Base-by-base conservation (phyloP, 176 grass and related monocot species). In the Triticum aestivum region DNA sequence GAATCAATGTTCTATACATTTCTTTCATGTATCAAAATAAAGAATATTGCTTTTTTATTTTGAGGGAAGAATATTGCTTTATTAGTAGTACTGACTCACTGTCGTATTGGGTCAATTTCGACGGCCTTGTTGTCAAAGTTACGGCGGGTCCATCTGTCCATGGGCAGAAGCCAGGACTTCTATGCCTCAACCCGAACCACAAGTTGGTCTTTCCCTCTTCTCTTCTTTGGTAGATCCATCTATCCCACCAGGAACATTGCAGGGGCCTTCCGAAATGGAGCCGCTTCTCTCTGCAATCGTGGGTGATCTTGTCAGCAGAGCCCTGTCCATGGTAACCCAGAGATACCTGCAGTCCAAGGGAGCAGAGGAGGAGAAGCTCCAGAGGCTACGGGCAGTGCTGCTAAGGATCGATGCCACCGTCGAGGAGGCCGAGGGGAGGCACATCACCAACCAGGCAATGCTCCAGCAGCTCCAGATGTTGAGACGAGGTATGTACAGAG, bases 401-500 rank as follows among this genome's bases (percentile, higher is more conserved):
- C 54, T 84, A n/a, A 69, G 87, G 21, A 61, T 88, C 12, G 12
- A 70, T 0, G 11, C 54, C 68, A 73, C 52, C 51, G 23, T 83
- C 14, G 72, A 90, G 78, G 83, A 78, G 49, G 83, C 88, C 2
- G 71, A 86, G 62, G 51, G 63, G 7, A 51, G 88, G 63, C 64
- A 30, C 64, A 56, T 90, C 88, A 86, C 79, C 49, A 90, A 86
- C 47, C 29, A 70, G 64, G 79, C 37, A 3, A 90, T 86, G 88
- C 84, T 90, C 72, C 52, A 14, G 30, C 88, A 83, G 79, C 84
- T 90, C 32, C 39, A 83, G 24, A 35, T 52, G 83, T 45, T 90
- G 12, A 42, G 39, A 9, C 65, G 63, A 86, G 5, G 83, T 62
- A 86, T 89, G 88, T 86, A 89, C 63, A 6, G 15, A 0, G 88